A percentile compares a stretch with the other conserved stretches of the same genome.
These are phyloP conservation scores for Rhizopogon vulgaris DNA, from an alignment of 768 basidiomycete species.

Conservation along the genomic window DNA sequence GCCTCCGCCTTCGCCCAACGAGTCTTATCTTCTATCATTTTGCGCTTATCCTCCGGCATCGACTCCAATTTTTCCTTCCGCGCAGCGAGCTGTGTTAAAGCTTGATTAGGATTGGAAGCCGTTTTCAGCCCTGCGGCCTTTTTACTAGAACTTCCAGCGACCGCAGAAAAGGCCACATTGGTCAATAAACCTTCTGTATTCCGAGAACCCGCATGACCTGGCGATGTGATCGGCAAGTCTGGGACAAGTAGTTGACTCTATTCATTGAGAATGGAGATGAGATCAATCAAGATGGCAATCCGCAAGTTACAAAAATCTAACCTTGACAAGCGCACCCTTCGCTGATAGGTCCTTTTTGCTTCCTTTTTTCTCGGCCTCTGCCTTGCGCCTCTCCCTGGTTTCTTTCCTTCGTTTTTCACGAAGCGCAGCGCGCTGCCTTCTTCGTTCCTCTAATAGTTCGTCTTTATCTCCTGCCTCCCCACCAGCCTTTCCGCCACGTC, in stretches of 20 bases:
- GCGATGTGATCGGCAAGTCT: constrained; percentile 28
- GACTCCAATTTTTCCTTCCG: constrained; percentile 72
- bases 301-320: constrained; percentile 20
- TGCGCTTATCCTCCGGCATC: constrained; percentile 80
- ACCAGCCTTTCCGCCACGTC: constrained; percentile 36
- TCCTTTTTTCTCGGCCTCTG: constrained; percentile 55
- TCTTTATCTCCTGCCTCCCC: constrained; percentile 62
- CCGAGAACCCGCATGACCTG: constrained; percentile 14
- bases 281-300: background rate
- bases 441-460: constrained; percentile 74
- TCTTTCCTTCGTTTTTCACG: constrained; percentile 82
- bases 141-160: constrained; percentile 46
- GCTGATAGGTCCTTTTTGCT: constrained; percentile 39
- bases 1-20: constrained; percentile 90
- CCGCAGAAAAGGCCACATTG: constrained; percentile 64
- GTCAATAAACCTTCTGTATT: constrained; percentile 40
- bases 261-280: background rate
- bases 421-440: constrained; percentile 72
- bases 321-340: constrained; percentile 49
- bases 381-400: constrained; percentile 74
- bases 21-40: constrained; percentile 72
- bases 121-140: constrained; percentile 55
- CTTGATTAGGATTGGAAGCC: constrained; percentile 73
- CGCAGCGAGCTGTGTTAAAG: constrained; percentile 71
- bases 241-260: constrained; percentile 67